Percentiles rank a stretch among this genome's conserved stretches.
Evolutionary conservation across 2,329 filamentous ascomycete genomes (phyloP).

Genomic region (Botrytis cinerea): DNA sequence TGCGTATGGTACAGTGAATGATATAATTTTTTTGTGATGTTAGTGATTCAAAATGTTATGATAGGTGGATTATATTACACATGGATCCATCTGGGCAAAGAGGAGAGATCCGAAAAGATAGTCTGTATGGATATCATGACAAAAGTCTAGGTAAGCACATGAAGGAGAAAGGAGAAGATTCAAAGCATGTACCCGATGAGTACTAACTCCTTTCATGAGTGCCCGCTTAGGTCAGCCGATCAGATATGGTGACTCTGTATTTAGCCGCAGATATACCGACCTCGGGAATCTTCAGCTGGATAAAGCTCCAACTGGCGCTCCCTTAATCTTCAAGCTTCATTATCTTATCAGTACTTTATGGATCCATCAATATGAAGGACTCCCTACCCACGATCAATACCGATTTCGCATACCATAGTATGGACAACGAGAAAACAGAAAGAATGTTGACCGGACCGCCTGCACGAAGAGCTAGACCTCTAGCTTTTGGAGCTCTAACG

Average conservation of each 20-base stretch:
- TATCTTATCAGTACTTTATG: constrained; percentile 16
- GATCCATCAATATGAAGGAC: constrained; percentile 28
- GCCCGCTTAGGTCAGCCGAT: constrained; percentile 10
- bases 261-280: constrained; percentile 9
- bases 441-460: constrained; percentile 29
- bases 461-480: constrained; percentile 30
- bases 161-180: not conserved
- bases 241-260: not conserved
- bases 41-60: not conserved
- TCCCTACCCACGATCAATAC: constrained; percentile 21
- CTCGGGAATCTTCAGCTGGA: not conserved
- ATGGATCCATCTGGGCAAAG: not conserved
- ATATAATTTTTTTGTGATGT: not conserved
- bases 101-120: not conserved
- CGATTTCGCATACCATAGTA: constrained; percentile 26
- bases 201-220: not conserved
- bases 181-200: not conserved
- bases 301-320: not conserved
- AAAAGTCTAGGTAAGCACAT: not conserved
- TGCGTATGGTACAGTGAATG: not conserved
- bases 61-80: not conserved
- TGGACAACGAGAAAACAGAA: constrained; percentile 30
- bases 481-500: constrained; percentile 30
- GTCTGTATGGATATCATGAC: not conserved
- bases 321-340: not conserved